Evolutionary conservation across 2,329 filamentous ascomycete genomes (phyloP).

Genomic region (Chaetomium strumarium): DNA sequence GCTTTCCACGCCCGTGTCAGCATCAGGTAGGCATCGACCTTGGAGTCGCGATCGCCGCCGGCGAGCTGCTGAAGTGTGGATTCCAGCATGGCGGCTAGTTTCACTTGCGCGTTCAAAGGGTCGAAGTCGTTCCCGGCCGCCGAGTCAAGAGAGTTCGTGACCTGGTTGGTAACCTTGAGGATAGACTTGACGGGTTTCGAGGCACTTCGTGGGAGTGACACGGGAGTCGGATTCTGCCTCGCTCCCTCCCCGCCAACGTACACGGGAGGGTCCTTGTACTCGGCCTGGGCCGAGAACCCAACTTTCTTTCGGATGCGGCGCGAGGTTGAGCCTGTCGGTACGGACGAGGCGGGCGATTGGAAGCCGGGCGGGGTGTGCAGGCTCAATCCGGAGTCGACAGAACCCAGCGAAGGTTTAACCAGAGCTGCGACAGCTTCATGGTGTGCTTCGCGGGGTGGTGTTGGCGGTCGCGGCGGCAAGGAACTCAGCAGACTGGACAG

Average conservation of each 20-base stretch:
- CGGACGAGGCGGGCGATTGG: constrained; percentile 39
- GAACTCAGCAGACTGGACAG: constrained; percentile 43
- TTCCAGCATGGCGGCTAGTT: constrained; percentile 75
- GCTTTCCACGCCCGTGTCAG: constrained; percentile 69
- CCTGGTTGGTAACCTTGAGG: constrained; percentile 63
- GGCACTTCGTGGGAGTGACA: constrained; percentile 33
- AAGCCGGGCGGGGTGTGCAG: constrained; percentile 49
- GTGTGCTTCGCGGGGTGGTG: constrained; percentile 54
- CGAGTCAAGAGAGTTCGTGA: constrained; percentile 40
- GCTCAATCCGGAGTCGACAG: constrained; percentile 36
- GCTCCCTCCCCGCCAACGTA: constrained; percentile 35
- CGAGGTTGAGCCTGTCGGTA: constrained; percentile 39
- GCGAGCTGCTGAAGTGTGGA: constrained; percentile 78
- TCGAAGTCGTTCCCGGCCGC: constrained; percentile 40
- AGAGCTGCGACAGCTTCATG: constrained; percentile 32
- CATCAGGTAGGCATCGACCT: constrained; percentile 80
- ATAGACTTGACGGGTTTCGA: constrained; percentile 59
- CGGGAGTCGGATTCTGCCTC: constrained; percentile 38
- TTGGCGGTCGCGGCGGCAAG: constrained; percentile 57
- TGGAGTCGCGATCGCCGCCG: constrained; percentile 63
- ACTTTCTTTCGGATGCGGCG: constrained; percentile 47
- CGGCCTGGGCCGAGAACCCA: constrained; percentile 51
- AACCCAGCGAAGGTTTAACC: constrained; percentile 32
- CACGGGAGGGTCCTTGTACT: constrained; percentile 49
- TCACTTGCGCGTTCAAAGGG: constrained; percentile 36